Percentiles rank a stretch among this genome's conserved stretches.
Conservation (phyloP, 768 basidiomycete species). For the Leccinum barrowsii region DNA sequence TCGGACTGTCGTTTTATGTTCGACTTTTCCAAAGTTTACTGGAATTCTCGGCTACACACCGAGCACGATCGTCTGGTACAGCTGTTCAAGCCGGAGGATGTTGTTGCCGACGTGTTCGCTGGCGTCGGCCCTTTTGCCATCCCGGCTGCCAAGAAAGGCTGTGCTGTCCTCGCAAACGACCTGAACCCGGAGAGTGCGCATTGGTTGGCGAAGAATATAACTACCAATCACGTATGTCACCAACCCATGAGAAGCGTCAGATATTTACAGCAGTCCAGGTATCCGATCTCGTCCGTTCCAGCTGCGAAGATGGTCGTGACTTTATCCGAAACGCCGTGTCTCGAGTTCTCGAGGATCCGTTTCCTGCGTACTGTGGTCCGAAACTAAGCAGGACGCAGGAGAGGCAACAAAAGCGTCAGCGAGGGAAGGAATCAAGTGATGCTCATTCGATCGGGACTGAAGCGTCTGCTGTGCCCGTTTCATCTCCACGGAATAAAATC, state of each 20-base stretch:
- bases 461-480: constrained; percentile 5
- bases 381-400: constrained; percentile 29
- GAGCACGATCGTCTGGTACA: constrained; percentile 87
- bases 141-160: constrained; percentile 90
- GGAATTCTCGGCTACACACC: constrained; percentile 92
- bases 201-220: constrained; percentile 70
- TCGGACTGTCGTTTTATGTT: constrained; percentile 85
- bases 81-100: constrained; percentile 66
- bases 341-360: constrained; percentile 59
- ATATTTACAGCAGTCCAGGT: constrained; percentile 43
- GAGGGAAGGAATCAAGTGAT: constrained; percentile 18
- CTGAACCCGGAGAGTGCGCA: constrained; percentile 86
- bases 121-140: constrained; percentile 96
- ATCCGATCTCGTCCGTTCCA: constrained; percentile 59
- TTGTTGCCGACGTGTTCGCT: constrained; percentile 92
- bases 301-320: constrained; percentile 80
- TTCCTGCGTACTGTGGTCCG: constrained; percentile 55
- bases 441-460: neutral
- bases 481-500: constrained; percentile 51
- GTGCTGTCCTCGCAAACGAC: constrained; percentile 89
- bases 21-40: constrained; percentile 94
- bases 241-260: neutral
- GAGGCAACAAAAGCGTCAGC: constrained; percentile 46
- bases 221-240: constrained; percentile 66
- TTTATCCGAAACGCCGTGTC: constrained; percentile 68